Evolutionary conservation across 345 rosid species (phyloP).

Genomic region (Brassica napus): Da-Ae NC_063448.1:2620501-2621000

Average conservation of each 20-base stretch:
- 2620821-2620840: constrained; percentile 20
- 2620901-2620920: not conserved
- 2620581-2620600: constrained; percentile 17
- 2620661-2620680: constrained; percentile 40
- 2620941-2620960: not conserved
- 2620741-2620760: constrained; percentile 16
- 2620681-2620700: constrained; percentile 29
- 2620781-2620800: constrained; percentile 6
- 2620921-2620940: not conserved
- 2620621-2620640: constrained; percentile 8
- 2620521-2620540: constrained; percentile 8
- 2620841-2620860: constrained; percentile 20
- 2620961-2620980: not conserved
- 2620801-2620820: not conserved
- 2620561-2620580: not conserved
- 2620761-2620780: constrained; percentile 40
- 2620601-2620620: constrained; percentile 8
- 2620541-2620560: not conserved
- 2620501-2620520: constrained; percentile 13
- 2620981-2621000: not conserved
- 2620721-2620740: constrained; percentile 18
- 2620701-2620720: constrained; percentile 31
- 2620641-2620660: constrained; percentile 38
- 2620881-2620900: not conserved
- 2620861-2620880: not conserved